Evolutionary conservation across 1,284 basidiomycete species (phyloP), one percentile per base, ranked within the genome.

Genomic region (Psilocybe mexicana): DNA sequence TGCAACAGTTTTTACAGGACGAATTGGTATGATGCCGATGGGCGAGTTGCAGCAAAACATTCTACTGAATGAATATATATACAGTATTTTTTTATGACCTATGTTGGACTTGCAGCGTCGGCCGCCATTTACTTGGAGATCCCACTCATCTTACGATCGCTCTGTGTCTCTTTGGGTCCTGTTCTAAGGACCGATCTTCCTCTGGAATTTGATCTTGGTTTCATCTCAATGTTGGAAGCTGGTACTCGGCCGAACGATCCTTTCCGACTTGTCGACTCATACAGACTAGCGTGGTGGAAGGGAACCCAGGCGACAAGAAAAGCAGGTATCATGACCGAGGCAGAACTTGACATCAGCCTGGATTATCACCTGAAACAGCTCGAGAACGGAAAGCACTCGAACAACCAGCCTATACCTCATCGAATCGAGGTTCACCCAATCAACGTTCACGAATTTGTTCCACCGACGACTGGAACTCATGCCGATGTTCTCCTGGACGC

Each of bases 21-120:
- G 55, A 57, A 52, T 18, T 57, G 24, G 55, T 52, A 12, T 12
- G 43, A n/a, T 46, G 6, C 11, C 6, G 3, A 43, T 24, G 25
- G 38, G n/a, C 8, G 7, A 5, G 8, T 44, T 11, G 35, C 3
- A 12, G 38, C 11, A 25, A 23, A 18, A 18, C 18, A 18, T 18
- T 18, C 30, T 47, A 33, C 30, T 8, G 8, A 33, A 8, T 4
- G 8, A 6, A 33, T 18, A 33, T 33, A 33, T 24, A 2, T 11
- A 8, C 24, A 57, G 49, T 26, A 24, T 8, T 44, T 46, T 28
- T 28, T 52, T 10, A 44, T 52, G 25, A 36, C 30, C n/a, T 52
- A 28, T 23, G 44, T 57, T 28, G 55, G 55, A 2, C 18, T 52
- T 2, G 33, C n/a, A 11, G 28, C 43, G 2, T 25, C 55, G 6